Conservation (phyloP, 495 filamentous ascomycete genomes). For the Neurospora cerealis region DNA sequence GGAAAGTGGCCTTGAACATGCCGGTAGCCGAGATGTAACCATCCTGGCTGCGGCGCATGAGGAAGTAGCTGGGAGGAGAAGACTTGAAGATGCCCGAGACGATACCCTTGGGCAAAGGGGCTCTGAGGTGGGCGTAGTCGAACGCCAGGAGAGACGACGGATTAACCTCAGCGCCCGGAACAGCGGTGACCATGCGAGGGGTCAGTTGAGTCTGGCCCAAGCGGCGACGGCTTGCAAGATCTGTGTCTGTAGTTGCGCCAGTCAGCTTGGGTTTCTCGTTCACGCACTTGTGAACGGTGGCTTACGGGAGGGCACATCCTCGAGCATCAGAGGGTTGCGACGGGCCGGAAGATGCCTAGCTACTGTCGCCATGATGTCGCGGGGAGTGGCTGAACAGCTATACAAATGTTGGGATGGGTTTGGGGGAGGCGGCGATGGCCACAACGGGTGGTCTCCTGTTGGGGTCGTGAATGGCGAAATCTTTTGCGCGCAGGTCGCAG, state of each 20-base stretch:
- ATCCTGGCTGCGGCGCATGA: conserved; percentile 94
- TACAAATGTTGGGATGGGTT: neutral
- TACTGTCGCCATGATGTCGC: conserved; percentile 42
- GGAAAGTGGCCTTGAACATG: conserved; percentile 99
- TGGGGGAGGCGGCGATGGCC: neutral
- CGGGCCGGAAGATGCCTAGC: conserved; percentile 54
- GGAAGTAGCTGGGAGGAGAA: conserved; percentile 81
- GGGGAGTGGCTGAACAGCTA: neutral
- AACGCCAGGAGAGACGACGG: conserved; percentile 69
- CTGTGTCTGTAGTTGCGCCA: conserved; percentile 49
- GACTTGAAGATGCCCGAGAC: conserved; percentile 86
- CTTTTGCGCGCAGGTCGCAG: conserved; percentile 22
- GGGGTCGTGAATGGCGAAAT: conserved; percentile 13
- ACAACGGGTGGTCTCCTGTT: neutral
- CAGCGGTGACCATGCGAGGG: conserved; percentile 57
- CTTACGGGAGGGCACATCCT: conserved; percentile 58
- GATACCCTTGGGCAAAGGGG: conserved; percentile 79
- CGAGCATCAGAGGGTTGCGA: conserved; percentile 67
- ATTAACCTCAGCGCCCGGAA: conserved; percentile 54
- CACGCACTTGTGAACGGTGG: conserved; percentile 5
- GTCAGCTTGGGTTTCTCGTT: neutral
- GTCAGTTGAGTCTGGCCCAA: conserved; percentile 85
- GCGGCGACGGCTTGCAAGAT: conserved; percentile 74
- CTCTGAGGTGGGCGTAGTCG: conserved; percentile 91
- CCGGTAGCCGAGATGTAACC: conserved; percentile 92